Conservation (phyloP, 176 grass and related monocot species). For the Bromus sterilis region DNA sequence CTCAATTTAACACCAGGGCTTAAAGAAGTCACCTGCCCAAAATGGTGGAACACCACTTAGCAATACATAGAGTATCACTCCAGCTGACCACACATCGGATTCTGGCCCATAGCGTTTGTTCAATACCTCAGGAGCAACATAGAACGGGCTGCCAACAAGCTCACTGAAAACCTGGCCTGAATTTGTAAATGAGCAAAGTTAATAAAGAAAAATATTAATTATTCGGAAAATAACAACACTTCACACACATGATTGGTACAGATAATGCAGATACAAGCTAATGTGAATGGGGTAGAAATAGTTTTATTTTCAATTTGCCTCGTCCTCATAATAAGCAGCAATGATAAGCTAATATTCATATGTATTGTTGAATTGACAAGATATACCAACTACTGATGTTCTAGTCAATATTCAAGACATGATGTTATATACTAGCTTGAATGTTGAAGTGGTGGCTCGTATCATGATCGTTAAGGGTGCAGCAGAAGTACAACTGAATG, state of each 20-base stretch:
- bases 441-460: background rate
- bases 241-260: background rate
- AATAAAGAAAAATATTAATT: background rate
- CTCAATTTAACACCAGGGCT: slow-evolving; percentile 4
- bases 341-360: background rate
- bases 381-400: background rate
- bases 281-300: background rate
- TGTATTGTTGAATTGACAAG: background rate
- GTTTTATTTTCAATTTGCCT: background rate
- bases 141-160: slow-evolving; percentile 83
- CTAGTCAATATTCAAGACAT: background rate
- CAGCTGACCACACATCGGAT: slow-evolving; percentile 84
- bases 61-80: slow-evolving; percentile 83
- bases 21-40: slow-evolving; percentile 62
- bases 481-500: background rate
- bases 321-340: background rate
- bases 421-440: background rate
- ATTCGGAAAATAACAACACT: background rate
- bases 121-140: slow-evolving; percentile 85
- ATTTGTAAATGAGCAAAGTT: background rate
- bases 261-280: background rate
- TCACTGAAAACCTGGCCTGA: slow-evolving; percentile 77
- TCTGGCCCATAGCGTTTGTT: slow-evolving; percentile 78
- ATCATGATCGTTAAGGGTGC: background rate
- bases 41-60: slow-evolving; percentile 88